Percentiles rank a stretch among this genome's conserved stretches.
Conservation (phyloP, 352 stramenopile species). For the Globisporangium cystogenes region DNA sequence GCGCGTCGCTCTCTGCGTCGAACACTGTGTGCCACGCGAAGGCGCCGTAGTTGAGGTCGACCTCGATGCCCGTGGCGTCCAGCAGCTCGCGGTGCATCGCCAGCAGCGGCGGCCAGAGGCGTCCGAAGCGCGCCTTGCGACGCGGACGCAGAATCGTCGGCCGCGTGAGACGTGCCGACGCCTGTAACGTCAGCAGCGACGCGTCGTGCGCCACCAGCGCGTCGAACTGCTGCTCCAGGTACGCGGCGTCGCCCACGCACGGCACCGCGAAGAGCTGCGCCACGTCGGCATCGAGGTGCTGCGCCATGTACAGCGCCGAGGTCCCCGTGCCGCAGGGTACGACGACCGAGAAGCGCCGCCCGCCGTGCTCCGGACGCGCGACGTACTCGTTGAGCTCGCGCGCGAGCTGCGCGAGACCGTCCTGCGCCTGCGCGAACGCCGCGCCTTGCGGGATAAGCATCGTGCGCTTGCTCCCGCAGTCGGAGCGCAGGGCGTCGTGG, state of each 20-base stretch:
- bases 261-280: conserved; percentile 57
- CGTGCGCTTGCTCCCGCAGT: not conserved
- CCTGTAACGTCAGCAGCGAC: not conserved
- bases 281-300: conserved; percentile 36
- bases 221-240: conserved; percentile 50
- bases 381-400: conserved; percentile 72
- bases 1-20: conserved; percentile 19
- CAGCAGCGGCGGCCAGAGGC: conserved; percentile 42
- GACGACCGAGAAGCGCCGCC: conserved; percentile 47
- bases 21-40: conserved; percentile 83
- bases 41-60: conserved; percentile 73
- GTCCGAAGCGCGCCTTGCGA: conserved; percentile 65
- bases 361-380: conserved; percentile 3
- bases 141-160: conserved; percentile 41
- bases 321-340: conserved; percentile 74
- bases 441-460: conserved; percentile 69
- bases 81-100: conserved; percentile 61
- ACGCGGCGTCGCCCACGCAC: conserved; percentile 60
- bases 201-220: conserved; percentile 29
- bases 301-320: conserved; percentile 73
- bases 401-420: conserved; percentile 49
- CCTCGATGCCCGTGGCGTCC: conserved; percentile 48
- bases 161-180: conserved; percentile 4
- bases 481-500: not conserved
- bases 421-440: conserved; percentile 51